phyloP scores from a whole-genome alignment of 495 filamentous ascomycete genomes.

The Cladorrhinum samala region DNA sequence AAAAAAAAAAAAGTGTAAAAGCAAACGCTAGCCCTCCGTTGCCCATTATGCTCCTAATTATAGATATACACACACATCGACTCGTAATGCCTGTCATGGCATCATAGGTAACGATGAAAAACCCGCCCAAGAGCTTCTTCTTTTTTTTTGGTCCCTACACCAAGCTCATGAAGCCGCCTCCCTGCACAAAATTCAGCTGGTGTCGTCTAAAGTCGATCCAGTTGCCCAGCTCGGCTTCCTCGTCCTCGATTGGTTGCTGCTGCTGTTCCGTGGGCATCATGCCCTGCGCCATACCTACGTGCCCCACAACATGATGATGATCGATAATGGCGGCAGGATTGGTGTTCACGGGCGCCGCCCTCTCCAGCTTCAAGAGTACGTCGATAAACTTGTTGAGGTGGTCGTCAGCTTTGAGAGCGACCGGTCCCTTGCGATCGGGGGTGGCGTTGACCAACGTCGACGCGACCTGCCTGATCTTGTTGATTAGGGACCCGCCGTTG shows the following conservation, averaged over 20 bases:
- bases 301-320: neutral
- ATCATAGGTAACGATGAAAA: too few species aligned
- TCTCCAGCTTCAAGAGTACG: slow-evolving; percentile 64
- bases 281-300: neutral
- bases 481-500: slow-evolving; percentile 65
- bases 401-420: slow-evolving; percentile 54
- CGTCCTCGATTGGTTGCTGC: slow-evolving; percentile 43
- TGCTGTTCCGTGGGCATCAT: neutral
- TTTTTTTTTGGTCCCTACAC: too few species aligned
- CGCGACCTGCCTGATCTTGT: slow-evolving; percentile 70
- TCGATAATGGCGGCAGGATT: neutral
- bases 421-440: slow-evolving; percentile 48
- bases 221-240: slow-evolving; percentile 63
- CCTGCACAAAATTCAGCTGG: slow-evolving; percentile 63
- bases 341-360: slow-evolving; percentile 31
- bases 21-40: too few species aligned
- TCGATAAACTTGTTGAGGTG: slow-evolving; percentile 63
- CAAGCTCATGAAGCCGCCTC: slow-evolving; percentile 46
- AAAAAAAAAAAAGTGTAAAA: too few species aligned
- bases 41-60: too few species aligned
- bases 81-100: too few species aligned
- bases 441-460: slow-evolving; percentile 63
- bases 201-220: slow-evolving; percentile 73
- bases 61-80: too few species aligned
- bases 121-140: too few species aligned